A percentile compares a stretch with the other conserved stretches of the same genome.
Conservation (phyloP, 2,329 filamentous ascomycete genomes). For the Epichloe aotearoae region DNA sequence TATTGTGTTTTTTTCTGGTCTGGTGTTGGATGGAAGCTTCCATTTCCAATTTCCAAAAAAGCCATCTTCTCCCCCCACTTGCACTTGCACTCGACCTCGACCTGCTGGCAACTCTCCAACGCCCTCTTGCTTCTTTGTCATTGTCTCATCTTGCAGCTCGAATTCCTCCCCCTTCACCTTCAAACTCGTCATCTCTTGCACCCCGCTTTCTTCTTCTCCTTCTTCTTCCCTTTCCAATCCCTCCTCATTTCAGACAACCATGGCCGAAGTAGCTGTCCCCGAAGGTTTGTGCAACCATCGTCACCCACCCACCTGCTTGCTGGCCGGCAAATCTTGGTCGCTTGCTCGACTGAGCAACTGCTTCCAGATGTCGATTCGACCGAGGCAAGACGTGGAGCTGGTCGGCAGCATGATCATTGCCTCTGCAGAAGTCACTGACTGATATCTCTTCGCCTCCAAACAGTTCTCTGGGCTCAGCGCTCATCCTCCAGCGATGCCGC, state of each 20-base stretch:
- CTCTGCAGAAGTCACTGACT: neutral
- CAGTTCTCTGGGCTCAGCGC: conserved; percentile 97
- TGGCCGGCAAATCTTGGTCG: neutral
- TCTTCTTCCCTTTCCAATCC: neutral
- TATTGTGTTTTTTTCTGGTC: neutral
- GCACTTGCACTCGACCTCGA: too few species aligned
- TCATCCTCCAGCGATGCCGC: conserved; percentile 65
- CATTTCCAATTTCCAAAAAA: neutral
- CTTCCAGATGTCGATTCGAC: neutral
- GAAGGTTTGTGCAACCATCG: conserved; percentile 20
- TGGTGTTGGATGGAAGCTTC: neutral
- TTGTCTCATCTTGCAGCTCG: neutral
- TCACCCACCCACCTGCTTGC: neutral
- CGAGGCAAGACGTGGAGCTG: neutral
- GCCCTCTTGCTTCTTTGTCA: neutral
- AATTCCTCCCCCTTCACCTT: too few species aligned
- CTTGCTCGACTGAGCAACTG: neutral
- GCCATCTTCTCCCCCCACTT: neutral
- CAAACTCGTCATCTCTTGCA: neutral
- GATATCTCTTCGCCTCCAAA: neutral
- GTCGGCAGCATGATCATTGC: neutral
- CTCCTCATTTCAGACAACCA: conserved; percentile 4
- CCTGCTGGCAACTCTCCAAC: neutral
- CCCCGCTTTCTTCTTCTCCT: conserved; percentile 1
- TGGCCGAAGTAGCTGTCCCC: conserved; percentile 21